Percentiles rank a stretch among this genome's conserved stretches.
Evolutionary conservation across 2,329 filamentous ascomycete species (phyloP).

Genomic region (Tolypocladium tropicale): DNA sequence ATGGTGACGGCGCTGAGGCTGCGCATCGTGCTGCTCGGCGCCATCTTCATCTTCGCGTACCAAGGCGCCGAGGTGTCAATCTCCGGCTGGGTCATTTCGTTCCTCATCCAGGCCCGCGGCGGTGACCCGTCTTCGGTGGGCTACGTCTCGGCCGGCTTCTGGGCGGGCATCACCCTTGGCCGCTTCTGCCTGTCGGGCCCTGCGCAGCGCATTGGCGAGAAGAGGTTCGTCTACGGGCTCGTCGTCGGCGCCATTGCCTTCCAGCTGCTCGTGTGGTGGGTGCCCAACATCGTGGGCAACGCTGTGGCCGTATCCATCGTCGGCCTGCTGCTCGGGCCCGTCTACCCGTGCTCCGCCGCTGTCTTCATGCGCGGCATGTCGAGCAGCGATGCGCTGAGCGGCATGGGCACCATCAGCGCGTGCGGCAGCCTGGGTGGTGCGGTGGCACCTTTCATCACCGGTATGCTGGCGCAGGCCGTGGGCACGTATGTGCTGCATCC

Average conservation of each 20-base stretch:
- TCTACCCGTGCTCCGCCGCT: conserved; percentile 64
- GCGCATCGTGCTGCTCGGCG: conserved; percentile 59
- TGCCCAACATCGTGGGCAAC: conserved; percentile 64
- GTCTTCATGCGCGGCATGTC: conserved; percentile 53
- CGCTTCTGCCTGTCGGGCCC: conserved; percentile 61
- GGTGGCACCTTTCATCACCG: conserved; percentile 55
- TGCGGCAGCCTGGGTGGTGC: conserved; percentile 62
- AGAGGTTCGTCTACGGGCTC: conserved; percentile 53
- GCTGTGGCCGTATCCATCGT: conserved; percentile 59
- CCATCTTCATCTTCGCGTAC: conserved; percentile 77
- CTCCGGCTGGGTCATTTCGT: conserved; percentile 80
- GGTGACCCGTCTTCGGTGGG: conserved; percentile 63
- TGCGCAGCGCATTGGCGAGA: conserved; percentile 60
- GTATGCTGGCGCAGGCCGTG: conserved; percentile 48
- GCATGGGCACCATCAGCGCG: conserved; percentile 57
- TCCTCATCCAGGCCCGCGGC: conserved; percentile 62
- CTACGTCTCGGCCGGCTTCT: conserved; percentile 66
- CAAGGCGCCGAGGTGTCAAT: conserved; percentile 78
- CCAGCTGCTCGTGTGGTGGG: conserved; percentile 67
- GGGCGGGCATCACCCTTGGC: conserved; percentile 66
- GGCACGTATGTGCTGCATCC: conserved; percentile 58
- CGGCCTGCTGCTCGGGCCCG: conserved; percentile 65
- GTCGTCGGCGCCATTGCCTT: conserved; percentile 53
- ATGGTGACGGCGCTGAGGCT: conserved; percentile 39
- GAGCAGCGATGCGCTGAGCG: conserved; percentile 48